Conservation (phyloP, 75 land plant species). For the Cupressus sempervirens region DNA sequence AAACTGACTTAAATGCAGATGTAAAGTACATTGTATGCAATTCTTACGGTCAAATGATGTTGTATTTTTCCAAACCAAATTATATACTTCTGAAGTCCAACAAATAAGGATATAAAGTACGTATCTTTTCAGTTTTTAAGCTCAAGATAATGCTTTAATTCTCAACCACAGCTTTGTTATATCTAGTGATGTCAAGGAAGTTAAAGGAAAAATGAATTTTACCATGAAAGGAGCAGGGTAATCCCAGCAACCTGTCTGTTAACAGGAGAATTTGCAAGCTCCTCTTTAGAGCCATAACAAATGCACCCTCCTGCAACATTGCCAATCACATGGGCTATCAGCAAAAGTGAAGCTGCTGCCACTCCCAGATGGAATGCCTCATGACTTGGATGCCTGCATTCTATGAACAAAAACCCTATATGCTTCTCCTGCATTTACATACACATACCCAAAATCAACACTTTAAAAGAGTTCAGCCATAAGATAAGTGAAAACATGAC, state of each 20-base stretch:
- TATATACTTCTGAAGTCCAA: not conserved
- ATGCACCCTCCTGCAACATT: conserved; percentile 56
- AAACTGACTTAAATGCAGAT: no score
- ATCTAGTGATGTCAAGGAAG: not conserved
- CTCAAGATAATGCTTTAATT: not conserved
- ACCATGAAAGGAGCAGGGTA: conserved; percentile 50
- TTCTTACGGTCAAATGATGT: not conserved
- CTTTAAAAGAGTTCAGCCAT: not conserved
- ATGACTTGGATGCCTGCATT: conserved; percentile 47
- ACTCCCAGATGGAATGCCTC: conserved; percentile 48
- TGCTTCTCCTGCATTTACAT: conserved; percentile 33
- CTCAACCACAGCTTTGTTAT: not conserved
- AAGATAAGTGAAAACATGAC: no score
- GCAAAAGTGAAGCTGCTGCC: conserved; percentile 42
- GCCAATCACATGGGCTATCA: conserved; percentile 39
- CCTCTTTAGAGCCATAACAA: conserved; percentile 38
- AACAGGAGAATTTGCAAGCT: conserved; percentile 21
- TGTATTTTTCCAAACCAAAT: not conserved
- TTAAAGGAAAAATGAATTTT: conserved; percentile 1
- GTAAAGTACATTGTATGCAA: no score
- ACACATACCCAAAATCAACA: not conserved
- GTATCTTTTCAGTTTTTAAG: not conserved
- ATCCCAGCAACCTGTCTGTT: conserved; percentile 40
- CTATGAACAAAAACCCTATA: conserved; percentile 36
- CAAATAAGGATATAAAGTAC: not conserved